These are phyloP conservation scores for Eimeria zaria DNA, from an alignment of 169 alveolate species.

Conservation along the genomic window DNA sequence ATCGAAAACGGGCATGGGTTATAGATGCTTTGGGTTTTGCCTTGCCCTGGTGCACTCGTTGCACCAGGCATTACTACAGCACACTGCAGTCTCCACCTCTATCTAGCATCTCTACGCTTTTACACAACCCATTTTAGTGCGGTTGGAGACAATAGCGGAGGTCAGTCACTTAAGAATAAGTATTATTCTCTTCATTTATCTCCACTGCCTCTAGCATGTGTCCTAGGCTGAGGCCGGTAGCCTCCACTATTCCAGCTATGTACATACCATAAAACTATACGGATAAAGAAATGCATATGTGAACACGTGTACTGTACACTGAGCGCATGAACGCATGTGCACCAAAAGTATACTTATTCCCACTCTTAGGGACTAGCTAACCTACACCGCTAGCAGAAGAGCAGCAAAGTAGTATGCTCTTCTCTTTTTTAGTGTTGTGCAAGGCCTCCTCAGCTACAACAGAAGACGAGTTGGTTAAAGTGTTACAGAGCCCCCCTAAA, in stretches of 20 bases:
- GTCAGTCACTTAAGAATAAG: neutral
- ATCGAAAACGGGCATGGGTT: too few species aligned
- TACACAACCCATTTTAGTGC: neutral
- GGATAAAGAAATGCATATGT: neutral
- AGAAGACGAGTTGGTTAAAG: neutral
- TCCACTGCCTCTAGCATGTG: neutral
- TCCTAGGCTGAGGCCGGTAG: neutral
- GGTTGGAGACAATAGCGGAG: neutral
- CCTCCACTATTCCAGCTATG: neutral
- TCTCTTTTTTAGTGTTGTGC: neutral
- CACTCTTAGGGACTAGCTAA: neutral
- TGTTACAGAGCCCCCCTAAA: too few species aligned
- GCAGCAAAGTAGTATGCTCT: neutral
- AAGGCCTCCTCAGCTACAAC: neutral
- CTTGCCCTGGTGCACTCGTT: too few species aligned
- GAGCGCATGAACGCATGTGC: neutral
- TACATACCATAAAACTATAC: neutral
- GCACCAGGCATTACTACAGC: too few species aligned
- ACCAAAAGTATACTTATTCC: neutral
- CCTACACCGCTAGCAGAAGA: neutral
- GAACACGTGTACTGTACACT: neutral
- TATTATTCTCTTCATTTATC: neutral
- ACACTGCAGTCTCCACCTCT: too few species aligned
- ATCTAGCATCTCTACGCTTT: too few species aligned
- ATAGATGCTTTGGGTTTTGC: too few species aligned